Evolutionary conservation across 164 flowering plant species (phyloP), one percentile per base, ranked within the genome.

Genomic region (Amborella trichopoda): DNA sequence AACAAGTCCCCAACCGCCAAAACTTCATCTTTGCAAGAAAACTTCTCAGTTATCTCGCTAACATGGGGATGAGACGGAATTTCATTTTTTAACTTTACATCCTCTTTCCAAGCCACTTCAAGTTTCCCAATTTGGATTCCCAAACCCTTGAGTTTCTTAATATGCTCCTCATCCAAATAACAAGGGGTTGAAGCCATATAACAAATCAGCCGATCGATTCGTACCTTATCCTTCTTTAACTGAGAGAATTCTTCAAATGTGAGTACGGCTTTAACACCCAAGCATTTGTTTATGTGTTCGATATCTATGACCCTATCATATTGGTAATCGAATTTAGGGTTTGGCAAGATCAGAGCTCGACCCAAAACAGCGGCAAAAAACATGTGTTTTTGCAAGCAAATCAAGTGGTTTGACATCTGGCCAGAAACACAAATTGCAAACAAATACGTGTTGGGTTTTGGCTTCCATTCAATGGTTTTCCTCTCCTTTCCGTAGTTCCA

Each of bases 351-450:
- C 53, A 93, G 55, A 43, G 83, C 55, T 2, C 99, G 74, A 45
- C 63, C 45, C n/a, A 93, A 71, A 19, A 88, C 23, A 5, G 99
- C 95, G 0, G 99, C 99, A 36, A 93, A 88, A 56, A 88, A 85
- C 84, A 93, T 88, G 59, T 93, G 99, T 58, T 93, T 93, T 70
- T 88, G 89, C 22, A 93, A 61, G 48, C 99, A 93, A 52, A 88
- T 85, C 76, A 93, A 72, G 64, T 81, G 96, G 63, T 93, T 93
- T 2, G 94, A 85, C 99, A 88, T 93, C 56, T 93, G 96, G n/a
- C 99, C 96, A 1, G 96, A 88, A 12, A 75, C 25, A 49, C 96
- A 88, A 17, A 88, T 73, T 0, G 94, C 87, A 49, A 88, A 72
- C 65, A 93, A 62, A 49, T 61, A 93, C 67, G 75, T 83, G 48